Base-by-base conservation (phyloP, 345 rosid genomes). In the Dimocarpus longan region DNA sequence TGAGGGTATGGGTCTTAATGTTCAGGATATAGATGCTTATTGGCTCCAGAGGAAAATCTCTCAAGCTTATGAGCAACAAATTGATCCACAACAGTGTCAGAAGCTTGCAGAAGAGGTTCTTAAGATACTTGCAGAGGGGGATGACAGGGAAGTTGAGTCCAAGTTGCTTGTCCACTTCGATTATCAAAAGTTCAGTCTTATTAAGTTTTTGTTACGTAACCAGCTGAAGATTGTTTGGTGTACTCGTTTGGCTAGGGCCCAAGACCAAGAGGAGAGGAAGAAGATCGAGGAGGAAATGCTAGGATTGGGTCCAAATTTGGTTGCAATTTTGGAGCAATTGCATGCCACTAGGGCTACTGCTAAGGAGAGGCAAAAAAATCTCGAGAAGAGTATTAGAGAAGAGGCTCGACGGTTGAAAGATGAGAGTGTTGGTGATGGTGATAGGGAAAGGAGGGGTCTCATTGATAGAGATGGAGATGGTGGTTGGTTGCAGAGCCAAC, bases 1-100 rank as follows among this genome's bases (percentile, higher is more conserved):
- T 66, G 97, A 91, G 86, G 97, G 97, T 15, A 79, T 84, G 75
- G 80, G 80, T 82, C 86, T 94, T 64, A 92, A 91, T 85, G 99
- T 92, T 63, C 98, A 92, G 89, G 99, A 93, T 43, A 91, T 96
- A 80, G 98, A 94, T 88, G 97, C 99, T 43, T 92, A 95, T 85
- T 95, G 98, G 97, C 97, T 95, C 65, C 97, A 95, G 84, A 88
- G 99, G 82, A 91, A 92, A 90, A 90, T 94, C 68, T 92, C 99
- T 54, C 97, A 88, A 85, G 93, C 97, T 76, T 92, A 80, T 82
- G 95, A 89, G n/a, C 95, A 91, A 81, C 86, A 93, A 80, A 92
- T 93, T 78, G 99, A 95, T 80, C 95, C 97, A 39, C 94, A 90
- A 67, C 91, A 88, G 86, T 90, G 98, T 82, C 97, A 91, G 79